phyloP scores from a whole-genome alignment of 176 grass and related monocot genomes.

The Musa itinerans region DNA sequence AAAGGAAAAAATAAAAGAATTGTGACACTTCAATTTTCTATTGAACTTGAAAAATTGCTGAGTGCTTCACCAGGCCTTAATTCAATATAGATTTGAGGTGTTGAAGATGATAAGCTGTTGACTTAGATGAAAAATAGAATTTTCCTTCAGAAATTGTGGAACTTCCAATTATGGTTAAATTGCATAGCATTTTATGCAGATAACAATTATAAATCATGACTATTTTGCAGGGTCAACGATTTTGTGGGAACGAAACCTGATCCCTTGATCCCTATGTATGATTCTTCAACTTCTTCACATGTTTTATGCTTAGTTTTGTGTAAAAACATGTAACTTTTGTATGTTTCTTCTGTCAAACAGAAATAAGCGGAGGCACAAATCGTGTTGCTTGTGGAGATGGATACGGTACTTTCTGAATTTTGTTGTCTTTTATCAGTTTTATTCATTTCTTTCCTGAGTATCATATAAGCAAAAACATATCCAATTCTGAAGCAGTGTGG shows the following conservation, averaged over 20 bases:
- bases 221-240: constrained; percentile 65
- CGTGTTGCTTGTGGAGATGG: constrained; percentile 61
- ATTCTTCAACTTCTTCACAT: constrained; percentile 24
- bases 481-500: too few species aligned
- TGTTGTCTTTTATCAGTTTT: too few species aligned
- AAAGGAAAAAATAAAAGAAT: neutral
- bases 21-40: neutral
- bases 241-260: constrained; percentile 81
- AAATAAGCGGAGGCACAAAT: constrained; percentile 52
- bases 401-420: constrained; percentile 34
- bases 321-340: constrained; percentile 16
- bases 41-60: neutral
- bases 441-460: too few species aligned
- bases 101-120: neutral
- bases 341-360: constrained; percentile 32
- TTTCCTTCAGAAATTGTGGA: neutral
- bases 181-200: neutral
- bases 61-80: neutral
- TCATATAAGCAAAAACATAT: too few species aligned
- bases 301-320: neutral
- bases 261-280: constrained; percentile 73
- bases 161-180: neutral
- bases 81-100: neutral
- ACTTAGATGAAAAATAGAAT: neutral
- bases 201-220: neutral